Conservation (phyloP, 2,329 filamentous ascomycete species). For the Thermothelomyces thermophilus region DNA sequence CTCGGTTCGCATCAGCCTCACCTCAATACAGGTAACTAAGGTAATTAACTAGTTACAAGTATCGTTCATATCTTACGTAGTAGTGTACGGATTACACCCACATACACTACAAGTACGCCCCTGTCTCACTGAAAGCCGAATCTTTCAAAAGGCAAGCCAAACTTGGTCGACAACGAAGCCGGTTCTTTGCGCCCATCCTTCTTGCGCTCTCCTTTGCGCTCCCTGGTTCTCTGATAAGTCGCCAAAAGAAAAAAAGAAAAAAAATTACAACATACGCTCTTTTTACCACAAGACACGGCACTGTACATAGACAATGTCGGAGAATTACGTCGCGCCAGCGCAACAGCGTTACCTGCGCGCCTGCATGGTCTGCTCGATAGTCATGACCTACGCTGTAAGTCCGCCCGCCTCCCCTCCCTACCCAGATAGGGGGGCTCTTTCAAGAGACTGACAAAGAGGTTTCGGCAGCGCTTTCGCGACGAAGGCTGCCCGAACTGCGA, state of each 20-base stretch:
- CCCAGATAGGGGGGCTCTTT: neutral
- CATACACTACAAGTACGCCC: too few relatives aligned
- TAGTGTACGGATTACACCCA: too few relatives aligned
- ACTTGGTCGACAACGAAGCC: too few relatives aligned
- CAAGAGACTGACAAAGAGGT: neutral
- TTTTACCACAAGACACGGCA: neutral
- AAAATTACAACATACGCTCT: neutral
- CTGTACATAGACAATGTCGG: conserved; percentile 33
- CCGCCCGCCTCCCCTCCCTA: neutral
- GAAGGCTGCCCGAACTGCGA: conserved; percentile 97
- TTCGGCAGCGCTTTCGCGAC: conserved; percentile 68
- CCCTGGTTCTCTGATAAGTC: too few relatives aligned
- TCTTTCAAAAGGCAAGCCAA: too few relatives aligned
- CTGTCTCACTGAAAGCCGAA: neutral
- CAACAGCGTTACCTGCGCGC: conserved; percentile 85
- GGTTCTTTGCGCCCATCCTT: too few relatives aligned
- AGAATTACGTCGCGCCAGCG: conserved; percentile 63
- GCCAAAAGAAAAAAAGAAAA: neutral
- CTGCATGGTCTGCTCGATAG: conserved; percentile 97
- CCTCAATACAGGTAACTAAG: too few relatives aligned
- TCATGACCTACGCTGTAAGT: conserved; percentile 70
- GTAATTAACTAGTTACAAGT: too few relatives aligned
- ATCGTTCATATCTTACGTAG: too few relatives aligned
- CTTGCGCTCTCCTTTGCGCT: too few relatives aligned
- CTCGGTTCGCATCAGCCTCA: neutral